Evolutionary conservation across 1,284 basidiomycete genomes (phyloP).

Genomic region (Takashimella koratensis): DNA sequence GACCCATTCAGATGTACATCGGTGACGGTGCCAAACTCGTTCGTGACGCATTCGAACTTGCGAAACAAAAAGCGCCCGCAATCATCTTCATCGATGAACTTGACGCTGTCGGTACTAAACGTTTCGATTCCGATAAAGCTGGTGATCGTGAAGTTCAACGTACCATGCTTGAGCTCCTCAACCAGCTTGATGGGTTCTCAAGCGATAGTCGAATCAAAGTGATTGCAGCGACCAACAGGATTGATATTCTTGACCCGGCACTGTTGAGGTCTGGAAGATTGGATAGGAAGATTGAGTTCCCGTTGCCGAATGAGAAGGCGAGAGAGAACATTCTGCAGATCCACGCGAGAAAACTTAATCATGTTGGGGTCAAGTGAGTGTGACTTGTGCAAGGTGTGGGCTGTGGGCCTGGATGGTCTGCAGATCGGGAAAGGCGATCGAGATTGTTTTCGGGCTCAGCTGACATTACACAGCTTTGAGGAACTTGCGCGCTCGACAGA

Average conservation of each 20-base stretch:
- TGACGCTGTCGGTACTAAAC: slow-evolving; percentile 96
- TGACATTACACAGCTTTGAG: slow-evolving; percentile 61
- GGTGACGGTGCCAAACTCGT: slow-evolving; percentile 93
- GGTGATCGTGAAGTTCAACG: slow-evolving; percentile 98
- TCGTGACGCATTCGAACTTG: slow-evolving; percentile 91
- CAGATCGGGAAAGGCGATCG: too few species aligned
- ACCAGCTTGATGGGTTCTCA: slow-evolving; percentile 77
- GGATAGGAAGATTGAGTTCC: slow-evolving; percentile 78
- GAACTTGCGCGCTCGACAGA: slow-evolving; percentile 71
- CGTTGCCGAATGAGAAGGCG: slow-evolving; percentile 68
- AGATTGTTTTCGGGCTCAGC: too few species aligned
- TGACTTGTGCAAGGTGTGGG: too few species aligned
- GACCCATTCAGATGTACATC: slow-evolving; percentile 62
- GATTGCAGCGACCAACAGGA: slow-evolving; percentile 97
- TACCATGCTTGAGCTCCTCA: slow-evolving; percentile 97
- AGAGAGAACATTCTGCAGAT: slow-evolving; percentile 72
- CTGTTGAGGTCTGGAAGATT: slow-evolving; percentile 70
- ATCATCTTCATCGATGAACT: slow-evolving; percentile 99
- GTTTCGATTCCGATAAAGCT: slow-evolving; percentile 96
- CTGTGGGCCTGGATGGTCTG: too few species aligned
- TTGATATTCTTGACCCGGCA: slow-evolving; percentile 89
- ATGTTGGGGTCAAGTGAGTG: slow-evolving; percentile 59
- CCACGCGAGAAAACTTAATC: slow-evolving; percentile 80
- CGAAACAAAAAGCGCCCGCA: slow-evolving; percentile 96
- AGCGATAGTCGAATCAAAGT: slow-evolving; percentile 99